Base-by-base conservation (phyloP, 805 yeast species). In the Candida dendrica region DNA sequence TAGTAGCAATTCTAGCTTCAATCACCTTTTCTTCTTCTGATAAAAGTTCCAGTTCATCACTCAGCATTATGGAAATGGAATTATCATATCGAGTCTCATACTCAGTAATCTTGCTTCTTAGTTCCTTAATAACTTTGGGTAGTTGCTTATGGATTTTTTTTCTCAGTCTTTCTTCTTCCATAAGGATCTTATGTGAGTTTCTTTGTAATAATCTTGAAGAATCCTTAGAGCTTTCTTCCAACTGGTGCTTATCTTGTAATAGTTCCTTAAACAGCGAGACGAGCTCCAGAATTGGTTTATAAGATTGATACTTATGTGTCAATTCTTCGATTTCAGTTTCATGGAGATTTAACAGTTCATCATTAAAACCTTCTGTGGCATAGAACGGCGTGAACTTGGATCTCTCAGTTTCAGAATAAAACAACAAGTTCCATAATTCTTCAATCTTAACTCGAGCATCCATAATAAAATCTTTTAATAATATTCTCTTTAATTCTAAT, bases 81-180 rank as follows among this genome's bases (percentile, higher is more conserved):
- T 63, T 56, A 1, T 65, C 65, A 45, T 66, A 62, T 3, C 52
- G 47, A 6, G 59, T 51, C 47, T 81, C 79, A 66, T 76, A 84
- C 11, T 63, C 64, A 3, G 51, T 44, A 4, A 86, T 51, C 39
- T 72, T 73, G 1, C 47, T 34, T 45, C 72, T 74, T 38, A 91
- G 60, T 1, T 68, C 74, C 4, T 65, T 60, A 9, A 86, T 62
- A 0, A 84, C 68, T 31, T 68, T 66, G 0, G 98, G 98, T 49
- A 86, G 65, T 49, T 75, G 74, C 53, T 78, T 77, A n/a, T 75
- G 63, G 7, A 90, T 68, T 41, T 74, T 73, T 50, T 82, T 82
- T 42, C 97, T 67, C 33, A 79, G 67, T 53, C 73, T 81, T 56
- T 89, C 96, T 57, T 91, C 98, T 43, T 82, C 75, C 43, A 84